Conservation (phyloP, 441 rosid species). For the Macaranga tanarius region DNA sequence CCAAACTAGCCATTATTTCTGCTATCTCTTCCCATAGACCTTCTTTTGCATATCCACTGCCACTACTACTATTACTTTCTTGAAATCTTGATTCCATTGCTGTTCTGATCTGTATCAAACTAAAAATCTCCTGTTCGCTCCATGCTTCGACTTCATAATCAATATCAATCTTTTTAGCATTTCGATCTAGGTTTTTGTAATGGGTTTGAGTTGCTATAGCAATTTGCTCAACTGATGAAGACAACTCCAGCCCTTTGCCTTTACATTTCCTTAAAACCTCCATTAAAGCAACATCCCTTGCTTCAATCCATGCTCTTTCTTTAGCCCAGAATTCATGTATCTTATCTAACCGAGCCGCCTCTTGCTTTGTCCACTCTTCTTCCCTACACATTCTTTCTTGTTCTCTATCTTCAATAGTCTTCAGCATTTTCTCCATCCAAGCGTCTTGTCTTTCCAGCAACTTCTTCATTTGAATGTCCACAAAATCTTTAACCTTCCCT, state of each 20-base stretch:
- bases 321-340: slow-evolving; percentile 50
- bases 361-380: slow-evolving; percentile 51
- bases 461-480: slow-evolving; percentile 44
- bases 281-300: slow-evolving; percentile 49
- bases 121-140: slow-evolving; percentile 41
- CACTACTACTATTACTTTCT: slow-evolving; percentile 19
- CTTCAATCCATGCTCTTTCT: slow-evolving; percentile 53
- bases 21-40: slow-evolving; percentile 46
- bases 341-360: slow-evolving; percentile 37
- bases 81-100: slow-evolving; percentile 37
- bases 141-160: slow-evolving; percentile 12
- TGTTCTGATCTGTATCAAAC: slow-evolving; percentile 38
- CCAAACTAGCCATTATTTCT: slow-evolving; percentile 40
- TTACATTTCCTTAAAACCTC: slow-evolving; percentile 39
- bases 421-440: slow-evolving; percentile 62
- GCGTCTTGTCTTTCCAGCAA: slow-evolving; percentile 50
- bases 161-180: slow-evolving; percentile 13
- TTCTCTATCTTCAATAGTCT: slow-evolving; percentile 50
- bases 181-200: neutral
- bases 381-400: slow-evolving; percentile 42
- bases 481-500: slow-evolving; percentile 44
- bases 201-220: slow-evolving; percentile 18
- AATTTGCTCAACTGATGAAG: slow-evolving; percentile 23
- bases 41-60: slow-evolving; percentile 22
- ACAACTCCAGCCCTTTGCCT: slow-evolving; percentile 20